Conservation (phyloP, 1,284 basidiomycete species). For the Marasmius sp. region DNA sequence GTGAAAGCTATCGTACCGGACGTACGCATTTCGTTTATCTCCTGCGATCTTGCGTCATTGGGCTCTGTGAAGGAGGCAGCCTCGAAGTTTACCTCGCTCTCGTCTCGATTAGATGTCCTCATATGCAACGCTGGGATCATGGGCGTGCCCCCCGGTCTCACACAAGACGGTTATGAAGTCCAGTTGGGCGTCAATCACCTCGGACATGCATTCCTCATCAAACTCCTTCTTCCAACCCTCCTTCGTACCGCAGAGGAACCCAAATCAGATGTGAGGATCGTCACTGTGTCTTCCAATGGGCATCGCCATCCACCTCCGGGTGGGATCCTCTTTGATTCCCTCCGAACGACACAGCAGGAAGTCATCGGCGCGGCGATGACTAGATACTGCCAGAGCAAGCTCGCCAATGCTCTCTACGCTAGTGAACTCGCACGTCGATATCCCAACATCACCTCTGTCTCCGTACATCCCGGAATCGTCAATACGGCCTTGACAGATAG, state of each 20-base stretch:
- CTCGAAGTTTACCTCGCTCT: constrained; percentile 5
- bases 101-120: constrained; percentile 6
- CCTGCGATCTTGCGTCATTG: constrained; percentile 17
- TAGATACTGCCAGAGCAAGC: constrained; percentile 16
- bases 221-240: constrained; percentile 15
- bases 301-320: neutral
- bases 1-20: neutral
- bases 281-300: neutral
- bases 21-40: constrained; percentile 9
- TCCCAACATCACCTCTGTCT: constrained; percentile 11
- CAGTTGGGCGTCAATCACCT: constrained; percentile 20
- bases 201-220: constrained; percentile 18
- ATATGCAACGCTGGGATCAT: constrained; percentile 15
- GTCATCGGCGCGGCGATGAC: neutral
- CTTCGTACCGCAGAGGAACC: neutral
- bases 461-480: constrained; percentile 9
- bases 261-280: neutral
- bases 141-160: constrained; percentile 9
- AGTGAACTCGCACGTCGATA: constrained; percentile 11
- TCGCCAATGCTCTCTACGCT: constrained; percentile 14
- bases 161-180: constrained; percentile 19
- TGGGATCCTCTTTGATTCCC: constrained; percentile 7
- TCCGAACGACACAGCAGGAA: neutral
- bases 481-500: neutral
- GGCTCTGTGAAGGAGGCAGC: constrained; percentile 16